Base-by-base conservation (phyloP, 2,329 filamentous ascomycete genomes). In the Epichloe baconii region DNA sequence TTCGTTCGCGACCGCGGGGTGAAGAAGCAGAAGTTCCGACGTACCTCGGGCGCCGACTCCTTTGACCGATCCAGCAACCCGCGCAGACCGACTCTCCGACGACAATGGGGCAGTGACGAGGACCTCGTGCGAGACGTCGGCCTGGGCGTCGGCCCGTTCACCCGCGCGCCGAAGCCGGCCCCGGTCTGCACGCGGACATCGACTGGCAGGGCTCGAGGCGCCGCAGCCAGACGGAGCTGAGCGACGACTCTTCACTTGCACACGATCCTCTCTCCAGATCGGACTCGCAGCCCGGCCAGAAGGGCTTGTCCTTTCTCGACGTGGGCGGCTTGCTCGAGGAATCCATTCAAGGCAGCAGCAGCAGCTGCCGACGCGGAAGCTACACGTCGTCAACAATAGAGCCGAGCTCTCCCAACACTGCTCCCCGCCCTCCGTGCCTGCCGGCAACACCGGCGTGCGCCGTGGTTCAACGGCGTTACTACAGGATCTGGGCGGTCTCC, bases 1-100 rank as follows among this genome's bases (percentile, higher is more conserved):
- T 97, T 97, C 62, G 82, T 97, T 31, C 80, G 91, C 14, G 91
- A 97, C 64, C 80, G 88, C 49, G 93, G 93, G 26, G 72, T 89
- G 41, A 97, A 97, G 74, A 95, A 94, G 68, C 77, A 78, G 52
- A 93, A 88, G 63, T 96, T 86, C 69, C 83, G 84, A 50, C 77
- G 80, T 54, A 74, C 75, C 15, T 80, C 82, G 1, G 70, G 77
- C 4, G 76, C 77, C 43, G 79, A 80, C 41, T 89, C 86, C 1
- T 70, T 85, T 40, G 82, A 80, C 47, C 73, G 64, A 14, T 54
- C 60, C 12, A 61, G 60, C 50, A 59, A 60, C 42, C 60, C 67
- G 17, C 70, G 66, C 54, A 71, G 75, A 55, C 76, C 71, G 56
- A 73, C 75, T 11, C 55, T 83, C 44, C 69, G 82, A 53, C 78